Base-by-base conservation (phyloP, 2,329 filamentous ascomycete species). In the Calonectria leucothoes region DNA sequence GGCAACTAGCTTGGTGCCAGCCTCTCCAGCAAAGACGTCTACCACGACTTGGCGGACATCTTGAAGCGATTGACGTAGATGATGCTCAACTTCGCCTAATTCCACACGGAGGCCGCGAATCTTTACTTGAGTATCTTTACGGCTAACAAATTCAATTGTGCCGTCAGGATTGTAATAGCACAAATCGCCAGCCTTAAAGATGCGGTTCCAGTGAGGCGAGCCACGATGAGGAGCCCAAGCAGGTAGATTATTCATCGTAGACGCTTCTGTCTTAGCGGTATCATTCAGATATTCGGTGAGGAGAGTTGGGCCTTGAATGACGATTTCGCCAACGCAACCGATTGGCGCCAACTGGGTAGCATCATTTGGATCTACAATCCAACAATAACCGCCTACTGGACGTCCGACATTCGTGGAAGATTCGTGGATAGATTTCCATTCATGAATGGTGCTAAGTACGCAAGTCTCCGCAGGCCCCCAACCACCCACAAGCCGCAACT, bases 101-200 rank as follows among this genome's bases (percentile, higher is more conserved):
- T 63, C 59, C 11, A 63, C 59, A 63, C 89, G 79, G 57, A 86
- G 90, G 49, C 91, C 91, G 23, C 86, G 84, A 14, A 91, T 80
- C 76, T 91, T 92, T 48, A 91, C 84, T 78, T 91, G 89, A 0
- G 83, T 84, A 74, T 91, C 89, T 74, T 89, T 63, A 6, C 59
- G 59, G 10, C 59, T 63, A n/a, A 63, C 59, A n/a, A 63, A 63
- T 31, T 63, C 59, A 15, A 63, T 63, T 3, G 59, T 63, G 8
- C 59, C 59, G n/a, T 63, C 59, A 45, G 35, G 23, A 27, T 63
- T 63, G 7, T 63, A 63, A 31, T 63, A 63, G 15, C 59, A 63
- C 1, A 63, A 8, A 63, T 63, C 59, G 20, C 59, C 59, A 23
- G 59, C 35, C 59, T 63, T 63, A n/a, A 63, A 63, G 17, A 63